Evolutionary conservation across 495 filamentous ascomycete species (phyloP).

Genomic region (Annulohypoxylon maeteangense): DNA sequence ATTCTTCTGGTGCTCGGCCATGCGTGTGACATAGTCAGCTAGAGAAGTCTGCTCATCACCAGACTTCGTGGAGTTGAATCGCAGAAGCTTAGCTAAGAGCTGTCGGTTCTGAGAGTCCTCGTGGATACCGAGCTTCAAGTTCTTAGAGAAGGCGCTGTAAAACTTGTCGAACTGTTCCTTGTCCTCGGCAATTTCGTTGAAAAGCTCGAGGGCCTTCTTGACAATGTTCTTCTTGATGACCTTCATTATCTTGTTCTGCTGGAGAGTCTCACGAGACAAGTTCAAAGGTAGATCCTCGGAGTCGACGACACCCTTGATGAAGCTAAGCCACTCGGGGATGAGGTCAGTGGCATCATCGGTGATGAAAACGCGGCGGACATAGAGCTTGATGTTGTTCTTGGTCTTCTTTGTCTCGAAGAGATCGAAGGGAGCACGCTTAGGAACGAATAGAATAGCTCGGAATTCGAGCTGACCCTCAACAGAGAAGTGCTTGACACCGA

Average conservation of each 20-base stretch:
- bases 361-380: slow-evolving; percentile 99
- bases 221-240: slow-evolving; percentile 99
- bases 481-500: slow-evolving; percentile 99
- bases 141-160: slow-evolving; percentile 99
- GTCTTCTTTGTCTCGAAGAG: slow-evolving; percentile 99
- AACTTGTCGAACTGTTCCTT: slow-evolving; percentile 99
- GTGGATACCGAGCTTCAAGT: slow-evolving; percentile 99
- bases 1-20: slow-evolving; percentile 99
- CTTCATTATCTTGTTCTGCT: slow-evolving; percentile 99
- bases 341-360: slow-evolving; percentile 99
- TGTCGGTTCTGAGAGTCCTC: slow-evolving; percentile 98
- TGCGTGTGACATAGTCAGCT: slow-evolving; percentile 95
- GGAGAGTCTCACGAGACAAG: slow-evolving; percentile 98
- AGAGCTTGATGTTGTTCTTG: slow-evolving; percentile 99
- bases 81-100: slow-evolving; percentile 94
- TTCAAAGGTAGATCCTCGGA: slow-evolving; percentile 99
- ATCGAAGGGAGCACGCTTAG: slow-evolving; percentile 99
- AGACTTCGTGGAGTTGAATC: slow-evolving; percentile 98
- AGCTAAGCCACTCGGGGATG: slow-evolving; percentile 98
- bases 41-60: slow-evolving; percentile 95
- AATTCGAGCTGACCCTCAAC: slow-evolving; percentile 99
- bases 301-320: slow-evolving; percentile 99
- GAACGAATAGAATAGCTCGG: slow-evolving; percentile 98
- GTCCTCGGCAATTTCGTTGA: slow-evolving; percentile 97
- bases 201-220: slow-evolving; percentile 99